Conservation (phyloP, 257 asterid species). For the Scutellaria barbata region DNA sequence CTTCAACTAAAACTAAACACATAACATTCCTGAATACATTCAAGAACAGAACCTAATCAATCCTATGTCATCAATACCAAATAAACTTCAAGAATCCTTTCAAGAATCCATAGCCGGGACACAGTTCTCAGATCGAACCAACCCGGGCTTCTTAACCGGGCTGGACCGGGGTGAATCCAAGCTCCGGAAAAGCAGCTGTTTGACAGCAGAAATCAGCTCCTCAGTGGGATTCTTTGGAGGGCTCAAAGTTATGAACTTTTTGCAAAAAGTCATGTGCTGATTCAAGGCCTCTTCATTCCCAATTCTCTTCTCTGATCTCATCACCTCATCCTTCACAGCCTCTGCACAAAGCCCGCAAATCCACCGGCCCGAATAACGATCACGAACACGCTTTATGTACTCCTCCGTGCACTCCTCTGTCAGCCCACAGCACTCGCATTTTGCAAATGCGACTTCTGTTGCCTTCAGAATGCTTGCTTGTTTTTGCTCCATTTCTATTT, state of each 20-base stretch:
- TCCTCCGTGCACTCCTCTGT: constrained; percentile 86
- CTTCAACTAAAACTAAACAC: constrained; percentile 22
- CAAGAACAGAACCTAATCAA: background rate
- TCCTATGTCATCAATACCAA: background rate
- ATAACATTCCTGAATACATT: background rate
- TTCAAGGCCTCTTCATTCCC: constrained; percentile 76
- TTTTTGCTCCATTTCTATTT: constrained; percentile 15
- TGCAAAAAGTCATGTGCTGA: constrained; percentile 78
- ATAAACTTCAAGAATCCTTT: background rate
- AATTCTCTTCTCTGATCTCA: constrained; percentile 50
- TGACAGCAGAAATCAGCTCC: constrained; percentile 69
- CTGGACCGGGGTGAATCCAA: constrained; percentile 71
- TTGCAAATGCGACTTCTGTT: constrained; percentile 52
- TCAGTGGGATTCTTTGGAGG: constrained; percentile 59
- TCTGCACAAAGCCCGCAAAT: constrained; percentile 90
- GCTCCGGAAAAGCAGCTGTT: constrained; percentile 67
- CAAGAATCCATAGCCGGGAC: constrained; percentile 51
- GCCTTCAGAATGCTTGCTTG: constrained; percentile 33
- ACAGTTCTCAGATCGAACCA: constrained; percentile 54
- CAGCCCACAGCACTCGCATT: constrained; percentile 84
- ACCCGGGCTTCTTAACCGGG: constrained; percentile 42
- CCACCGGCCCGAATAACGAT: constrained; percentile 74
- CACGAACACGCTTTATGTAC: constrained; percentile 62
- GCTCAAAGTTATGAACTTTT: constrained; percentile 58
- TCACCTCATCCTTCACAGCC: constrained; percentile 79